Base-by-base conservation (phyloP, 1,284 basidiomycete genomes). In the Cerrena zonata region DNA sequence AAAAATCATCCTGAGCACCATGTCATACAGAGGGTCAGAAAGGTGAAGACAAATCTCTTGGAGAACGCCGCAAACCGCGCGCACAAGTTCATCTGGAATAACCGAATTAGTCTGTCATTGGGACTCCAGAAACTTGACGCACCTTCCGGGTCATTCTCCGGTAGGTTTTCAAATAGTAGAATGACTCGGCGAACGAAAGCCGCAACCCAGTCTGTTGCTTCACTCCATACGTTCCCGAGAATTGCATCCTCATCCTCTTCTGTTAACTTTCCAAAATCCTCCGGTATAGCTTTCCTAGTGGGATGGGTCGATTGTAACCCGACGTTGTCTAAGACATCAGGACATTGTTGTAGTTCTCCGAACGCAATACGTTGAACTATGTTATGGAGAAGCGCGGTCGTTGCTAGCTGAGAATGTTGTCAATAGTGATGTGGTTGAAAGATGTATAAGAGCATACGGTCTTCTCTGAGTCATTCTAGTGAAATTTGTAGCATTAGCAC, bases 161-260 rank as follows among this genome's bases (percentile, higher is more conserved):
- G 93, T 25, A 97, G 74, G 61, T 92, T 90, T 65, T 92, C 89
- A 56, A 94, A 83, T 2, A 96, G 71, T 36, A 87, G 77, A 44
- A 96, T 83, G 5, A 95, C 86, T 36, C 89, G 75, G 2, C 84
- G 81, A 53, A 96, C 78, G 66, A 94, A 94, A 56, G 79, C 86
- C 1, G 88, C 76, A 2, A 93, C 77, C 93, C 93, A 97, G 54
- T 90, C 82, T 1, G 84, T 78, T 56, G 86, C 84, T 42, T 72
- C 74, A 3, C 76, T 73, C 4, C 83, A 82, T n/a, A 79, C 76
- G 49, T 84, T 78, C 71, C 78, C 75, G 10, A 87, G 62, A 24
- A 84, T 59, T 0, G 71, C 73, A 61, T 87, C 83, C 60, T 86
- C 84, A 46, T 84, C 78, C 36, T 77, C 75, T 43, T 73, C 62